Base-by-base conservation (phyloP, 768 basidiomycete genomes). In the Fomitopsis serialis region DNA sequence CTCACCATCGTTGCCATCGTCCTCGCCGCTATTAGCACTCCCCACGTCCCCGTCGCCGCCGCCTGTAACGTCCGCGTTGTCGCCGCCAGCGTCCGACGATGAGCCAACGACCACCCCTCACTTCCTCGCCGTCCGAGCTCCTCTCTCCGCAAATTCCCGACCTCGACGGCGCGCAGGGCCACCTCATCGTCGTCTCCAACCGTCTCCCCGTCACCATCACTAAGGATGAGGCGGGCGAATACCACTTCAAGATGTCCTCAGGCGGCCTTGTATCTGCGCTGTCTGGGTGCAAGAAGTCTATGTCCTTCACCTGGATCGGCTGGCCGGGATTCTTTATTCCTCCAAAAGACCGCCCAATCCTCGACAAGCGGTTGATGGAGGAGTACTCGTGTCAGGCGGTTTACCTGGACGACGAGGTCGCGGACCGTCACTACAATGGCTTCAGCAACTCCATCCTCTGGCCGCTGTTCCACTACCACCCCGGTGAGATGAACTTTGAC, bases 391-490 rank as follows among this genome's bases (percentile, higher is more conserved):
- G 96, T 68, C 92, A 95, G 68, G 96, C 97, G 21, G 97, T 99
- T 63, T 97, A 97, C 72, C 86, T 99, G 61, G 89, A 94, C 56
- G 96, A 98, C 67, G 96, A 98, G 64, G 82, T 99, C 58, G 96
- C 97, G n/a, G 97, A 99, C 70, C 82, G 87, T 49, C 95, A 98
- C 71, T 99, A 92, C 74, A 95, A 95, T 67, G 92, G 97, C 52
- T 98, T 99, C 79, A 96, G 95, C 62, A 99, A 99, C 74, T 97
- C 95, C 50, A 98, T 99, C 72, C 84, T 99, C 48, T 99, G 97
- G 97, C 97, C 97, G 2, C 77, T 99, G 45, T 98, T 99, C 79
- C 97, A 99, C 69, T 99, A 98, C 72, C 96, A 98, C 69, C 97
- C 97, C 8, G 96, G 96, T 58, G 97, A 98, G 74, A 98, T 99